Evolutionary conservation across 306 rosid species (phyloP), one percentile per base, ranked within the genome.

Genomic region (Rubus idaeus): DNA sequence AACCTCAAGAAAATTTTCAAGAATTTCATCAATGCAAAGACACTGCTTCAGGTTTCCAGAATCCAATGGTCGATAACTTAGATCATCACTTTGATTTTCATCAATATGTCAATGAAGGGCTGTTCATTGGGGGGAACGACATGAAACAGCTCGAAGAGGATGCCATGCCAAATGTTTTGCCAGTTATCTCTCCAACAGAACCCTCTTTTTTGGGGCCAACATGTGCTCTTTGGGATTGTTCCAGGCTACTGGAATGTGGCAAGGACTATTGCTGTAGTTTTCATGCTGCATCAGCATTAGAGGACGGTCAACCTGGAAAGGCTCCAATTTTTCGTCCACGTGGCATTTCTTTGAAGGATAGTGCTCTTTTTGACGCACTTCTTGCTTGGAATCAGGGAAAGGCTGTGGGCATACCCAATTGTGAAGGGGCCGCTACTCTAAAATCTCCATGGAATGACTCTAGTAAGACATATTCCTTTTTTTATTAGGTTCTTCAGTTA

Each of bases 401-500:
- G 83, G 95, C 89, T 80, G 98, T 95, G 66, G 98, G 97, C 74
- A 89, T 95, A 80, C 98, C 97, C 52, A 91, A 87, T 76, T 95
- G 98, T 75, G 98, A 92, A 84, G 97, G 98, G 83, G 98, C 97
- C 10, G 97, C 98, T 73, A 95, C 95, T 65, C 88, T 96, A 52
- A 95, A 90, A 87, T 92, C 96, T 85, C 97, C 97, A 58, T 94
- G 98, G 98, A 95, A 95, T 73, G 96, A 96, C n/a, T 92, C 95
- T 57, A 94, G 98, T 94, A 84, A 77, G 86, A 73, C 68, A 52
- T 78, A 8, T 53, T 13, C 5, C 13, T 46, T 18, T 62, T 58
- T 5, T 47, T 53, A 58, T 72, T 66, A 68, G 68, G 55, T 72
- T 75, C 16, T 75, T 69, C n/a, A 40, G 21, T 71, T 42, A 46